A percentile compares a stretch with the other conserved stretches of the same genome.
Evolutionary conservation across 2,329 filamentous ascomycete genomes (phyloP).

Genomic region (Monosporascus sp.): DNA sequence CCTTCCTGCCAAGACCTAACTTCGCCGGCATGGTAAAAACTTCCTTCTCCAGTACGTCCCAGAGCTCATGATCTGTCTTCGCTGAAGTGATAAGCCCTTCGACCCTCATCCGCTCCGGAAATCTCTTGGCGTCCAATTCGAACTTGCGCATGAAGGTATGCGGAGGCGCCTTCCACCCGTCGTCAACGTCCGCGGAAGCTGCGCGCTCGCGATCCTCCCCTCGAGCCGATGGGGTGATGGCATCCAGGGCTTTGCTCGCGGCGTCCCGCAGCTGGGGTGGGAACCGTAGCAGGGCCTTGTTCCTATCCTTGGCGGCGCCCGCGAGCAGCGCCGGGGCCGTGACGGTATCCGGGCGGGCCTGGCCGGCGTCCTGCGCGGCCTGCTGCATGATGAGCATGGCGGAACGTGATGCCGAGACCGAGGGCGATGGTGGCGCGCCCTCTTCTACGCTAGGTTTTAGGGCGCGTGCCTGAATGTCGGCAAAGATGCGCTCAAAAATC

Average conservation of each 20-base stretch:
- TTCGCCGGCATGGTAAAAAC: slow-evolving; percentile 57
- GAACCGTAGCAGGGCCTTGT: slow-evolving; percentile 33
- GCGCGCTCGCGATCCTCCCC: neutral
- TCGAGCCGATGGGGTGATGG: slow-evolving; percentile 15
- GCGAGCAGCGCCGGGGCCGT: slow-evolving; percentile 12
- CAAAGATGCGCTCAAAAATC: slow-evolving; percentile 51
- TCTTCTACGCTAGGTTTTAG: slow-evolving; percentile 15
- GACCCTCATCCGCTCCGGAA: slow-evolving; percentile 47
- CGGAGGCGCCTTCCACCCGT: slow-evolving; percentile 17
- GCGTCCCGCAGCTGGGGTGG: slow-evolving; percentile 35
- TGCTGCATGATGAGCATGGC: slow-evolving; percentile 24
- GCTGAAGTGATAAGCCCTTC: slow-evolving; percentile 49
- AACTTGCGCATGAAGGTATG: slow-evolving; percentile 17
- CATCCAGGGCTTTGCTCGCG: slow-evolving; percentile 32
- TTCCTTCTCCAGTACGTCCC: slow-evolving; percentile 60
- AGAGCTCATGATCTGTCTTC: slow-evolving; percentile 58
- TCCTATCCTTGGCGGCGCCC: slow-evolving; percentile 24
- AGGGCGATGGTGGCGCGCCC: slow-evolving; percentile 6
- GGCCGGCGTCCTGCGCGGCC: slow-evolving; percentile 19
- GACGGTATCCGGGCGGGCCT: slow-evolving; percentile 11
- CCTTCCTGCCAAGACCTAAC: slow-evolving; percentile 43
- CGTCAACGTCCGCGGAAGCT: slow-evolving; percentile 1
- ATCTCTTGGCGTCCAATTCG: slow-evolving; percentile 35
- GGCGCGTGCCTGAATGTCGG: slow-evolving; percentile 44
- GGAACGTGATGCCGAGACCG: slow-evolving; percentile 10